Base-by-base conservation (phyloP, 345 rosid species). In the Populus nigra region DNA sequence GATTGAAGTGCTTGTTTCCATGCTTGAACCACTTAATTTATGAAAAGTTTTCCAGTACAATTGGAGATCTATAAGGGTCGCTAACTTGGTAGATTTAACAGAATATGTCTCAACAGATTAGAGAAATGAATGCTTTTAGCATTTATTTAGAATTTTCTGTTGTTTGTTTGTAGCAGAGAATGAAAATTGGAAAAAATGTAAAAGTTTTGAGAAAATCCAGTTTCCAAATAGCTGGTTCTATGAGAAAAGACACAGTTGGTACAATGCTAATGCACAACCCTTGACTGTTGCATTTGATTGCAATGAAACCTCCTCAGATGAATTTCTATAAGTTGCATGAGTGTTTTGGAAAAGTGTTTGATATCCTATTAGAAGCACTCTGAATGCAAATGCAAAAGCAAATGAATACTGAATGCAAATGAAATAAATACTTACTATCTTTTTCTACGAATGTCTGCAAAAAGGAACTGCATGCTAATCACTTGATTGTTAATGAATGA, bases 101-200 rank as follows among this genome's bases (percentile, higher is more conserved):
- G 63, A 57, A 57, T 55, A 8, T 55, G 11, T 3, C 61, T 22
- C 25, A 55, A 35, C 13, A 71, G 69, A 33, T 33, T 35, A 67
- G 43, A 43, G 63, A 31, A 71, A 71, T 10, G 33, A 50, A 49
- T 71, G 62, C 63, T 50, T 71, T 49, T 53, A 29, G 62, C 73
- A 29, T 49, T 35, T 71, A 9, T 29, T 31, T 71, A 55, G 18
- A 10, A 47, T 5, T 49, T 29, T 29, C n/a, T n/a, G 27, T 15
- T 71, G 29, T 33, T 27, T 31, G 17, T 12, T 47, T 22, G 29
- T 15, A 20, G 41, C 31, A 41, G 73, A 18, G 73, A 57, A 47
- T 41, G 47, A 6, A 27, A 17, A 71, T 25, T 1, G 47, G 23
- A 10, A 47, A 71, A 27, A 47, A 18, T 20, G 27, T 13, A 4